Base-by-base conservation (phyloP, 306 rosid genomes). In the Quercus variabilis region DNA sequence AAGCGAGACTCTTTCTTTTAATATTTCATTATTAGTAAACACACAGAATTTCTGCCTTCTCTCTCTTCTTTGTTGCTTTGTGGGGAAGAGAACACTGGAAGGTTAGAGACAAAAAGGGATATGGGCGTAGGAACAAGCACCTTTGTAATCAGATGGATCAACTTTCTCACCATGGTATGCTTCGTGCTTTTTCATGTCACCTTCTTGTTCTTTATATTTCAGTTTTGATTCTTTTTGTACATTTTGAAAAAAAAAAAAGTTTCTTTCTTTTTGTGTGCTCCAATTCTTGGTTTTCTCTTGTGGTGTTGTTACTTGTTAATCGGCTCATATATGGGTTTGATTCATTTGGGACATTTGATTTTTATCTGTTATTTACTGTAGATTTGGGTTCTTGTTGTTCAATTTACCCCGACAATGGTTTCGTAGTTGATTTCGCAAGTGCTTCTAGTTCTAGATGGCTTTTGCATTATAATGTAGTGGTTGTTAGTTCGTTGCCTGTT, bases 121-220 rank as follows among this genome's bases (percentile, higher is more conserved):
- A 92, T 95, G 97, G 96, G 96, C 7, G 58, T 91, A 46, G 97
- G 97, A 81, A 91, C 99, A 6, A 95, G 99, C 90, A 92, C 92
- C 79, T 95, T 95, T 85, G 89, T 95, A 19, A 90, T 93, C 81
- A 89, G 97, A 86, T 95, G 98, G 96, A 83, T 95, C 91, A 95
- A 95, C 84, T 90, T 95, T 82, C 97, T 95, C 77, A 91, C 98
- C 72, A 89, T 91, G 97, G 97, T 92, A 87, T 31, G 77, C 28
- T 81, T 23, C 30, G 46, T 64, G 5, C 30, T 75, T 68, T 74
- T 69, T 51, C 17, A 41, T 41, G n/a, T 43, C 25, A 23, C 30
- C 11, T 21, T 49, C 71, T 63, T 21, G 20, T 21, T 20, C 13
- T 75, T 13, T 77, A 71, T 20, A 54, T 19, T 65, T 51, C 65